Evolutionary conservation across 306 rosid genomes (phyloP), one percentile per base, ranked within the genome.

Genomic region (Ormosia semicastrata): DNA sequence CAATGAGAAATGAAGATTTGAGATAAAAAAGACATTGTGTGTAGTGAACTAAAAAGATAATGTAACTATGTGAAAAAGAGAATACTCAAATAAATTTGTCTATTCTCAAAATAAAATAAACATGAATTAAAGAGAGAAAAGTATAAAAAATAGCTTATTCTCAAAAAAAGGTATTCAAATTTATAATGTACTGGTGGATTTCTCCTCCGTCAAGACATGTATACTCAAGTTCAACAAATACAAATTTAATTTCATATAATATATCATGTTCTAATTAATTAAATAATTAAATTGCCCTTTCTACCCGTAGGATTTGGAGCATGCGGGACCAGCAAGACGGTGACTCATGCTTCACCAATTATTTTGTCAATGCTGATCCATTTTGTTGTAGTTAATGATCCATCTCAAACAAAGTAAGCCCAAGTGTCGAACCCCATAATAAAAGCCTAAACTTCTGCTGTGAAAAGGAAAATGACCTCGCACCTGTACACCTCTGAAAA

Each of bases 281-380:
- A 0, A 24, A 24, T 8, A 18, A 24, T 57, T 57, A 8, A 14
- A 57, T 18, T 57, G 63, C 36, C 4, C 12, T 13, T 50, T 14
- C 15, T n/a, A 2, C 9, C 52, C n/a, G 18, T 12, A 9, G 14
- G 65, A 73, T 76, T 57, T 32, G 70, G 70, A 77, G 66, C 77
- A 63, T 17, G 77, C 10, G 82, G 87, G 89, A 77, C 89, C 85
- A 81, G 7, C 70, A 81, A 18, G 2, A 65, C 47, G 0, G 70
- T 37, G 77, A 72, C 66, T 6, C 3, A n/a, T 62, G 62, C 13
- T 63, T 32, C 46, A 65, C 70, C 36, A 81, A 85, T 39, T 49
- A 60, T 47, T 29, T 34, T 36, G 49, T 33, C 72, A 47, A 14
- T 3, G 80, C 62, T 52, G 24, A 9, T 15, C 17, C 60, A 47